These are phyloP conservation scores for Solanum chaucha DNA, from an alignment of 257 asterid species.

Conservation along the genomic window DNA sequence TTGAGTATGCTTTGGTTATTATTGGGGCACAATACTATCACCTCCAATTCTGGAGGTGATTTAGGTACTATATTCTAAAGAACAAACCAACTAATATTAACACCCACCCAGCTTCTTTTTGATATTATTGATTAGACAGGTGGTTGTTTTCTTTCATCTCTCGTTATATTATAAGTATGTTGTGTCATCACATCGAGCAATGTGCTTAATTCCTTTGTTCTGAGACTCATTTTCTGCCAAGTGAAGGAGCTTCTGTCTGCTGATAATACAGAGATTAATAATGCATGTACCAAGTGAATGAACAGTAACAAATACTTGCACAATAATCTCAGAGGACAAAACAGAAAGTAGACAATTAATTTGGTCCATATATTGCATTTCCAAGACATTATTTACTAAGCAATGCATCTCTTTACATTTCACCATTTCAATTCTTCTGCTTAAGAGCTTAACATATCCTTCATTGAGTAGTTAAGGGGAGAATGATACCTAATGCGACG, in stretches of 20 bases:
- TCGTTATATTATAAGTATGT: not conserved
- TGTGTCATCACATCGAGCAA: not conserved
- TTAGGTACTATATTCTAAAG: not conserved
- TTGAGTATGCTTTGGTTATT: not conserved
- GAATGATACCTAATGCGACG: not conserved
- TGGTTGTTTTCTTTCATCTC: not conserved
- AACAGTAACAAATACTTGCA: not conserved
- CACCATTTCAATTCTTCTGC: not conserved
- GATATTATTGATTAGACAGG: not conserved
- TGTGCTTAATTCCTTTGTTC: not conserved
- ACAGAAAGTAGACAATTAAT: not conserved
- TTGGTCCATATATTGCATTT: not conserved
- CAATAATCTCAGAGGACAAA: not conserved
- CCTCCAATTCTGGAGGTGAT: not conserved
- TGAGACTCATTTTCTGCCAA: not conserved
- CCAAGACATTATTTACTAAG: not conserved
- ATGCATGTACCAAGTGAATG: not conserved
- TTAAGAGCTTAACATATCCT: not conserved
- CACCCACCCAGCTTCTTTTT: not conserved
- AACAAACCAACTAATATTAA: not conserved
- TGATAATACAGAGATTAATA: not conserved
- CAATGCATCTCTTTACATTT: not conserved
- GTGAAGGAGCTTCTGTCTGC: not conserved
- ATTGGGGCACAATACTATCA: not conserved
- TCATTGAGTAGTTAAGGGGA: not conserved